Evolutionary conservation across 257 asterid genomes (phyloP), one percentile per base, ranked within the genome.

Genomic region (Petunia axillaris): DNA sequence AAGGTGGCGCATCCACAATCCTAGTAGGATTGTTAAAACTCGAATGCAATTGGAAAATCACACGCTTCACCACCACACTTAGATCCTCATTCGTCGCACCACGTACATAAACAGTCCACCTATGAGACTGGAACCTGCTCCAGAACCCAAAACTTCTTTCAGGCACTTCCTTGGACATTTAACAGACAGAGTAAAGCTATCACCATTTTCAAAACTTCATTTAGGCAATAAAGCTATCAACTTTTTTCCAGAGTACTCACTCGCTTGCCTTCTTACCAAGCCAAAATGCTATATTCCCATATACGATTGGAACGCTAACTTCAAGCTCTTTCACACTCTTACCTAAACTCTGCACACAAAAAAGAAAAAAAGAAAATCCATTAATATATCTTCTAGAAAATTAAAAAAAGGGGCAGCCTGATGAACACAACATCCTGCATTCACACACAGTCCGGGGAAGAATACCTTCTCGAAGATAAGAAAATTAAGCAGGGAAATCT

Each of bases 201-300:
- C 25, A 25, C 25, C 25, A 25, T 25, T 25, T 25, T 25, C 25
- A 25, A 25, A 25, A 25, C 25, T 25, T 25, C 25, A 25, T 25
- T 25, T 25, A 25, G 25, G 25, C 25, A 0, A 54, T 50, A 76
- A 74, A 13, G 36, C 54, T 25, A 38, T 8, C 60, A 82, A 4
- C 66, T 8, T 78, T 78, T 68, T 44, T 3, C 65, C 65, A 64
- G 70, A 62, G 68, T 75, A 82, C 97, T 91, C 88, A 94, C 98
- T 92, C 98, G 87, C 93, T 95, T 36, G 99, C 99, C 89, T 95
- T 95, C 97, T 95, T 95, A 75, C 99, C 99, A 82, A 93, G 99
- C 99, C 99, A 95, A 85, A 95, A 92, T 46, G 99, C 97, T 81
- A 91, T 83, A 91, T 92, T 95, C 37, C 99, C 99, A 77, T 90